phyloP scores from a whole-genome alignment of 768 basidiomycete genomes.

The Tephrocybe sp. region DNA sequence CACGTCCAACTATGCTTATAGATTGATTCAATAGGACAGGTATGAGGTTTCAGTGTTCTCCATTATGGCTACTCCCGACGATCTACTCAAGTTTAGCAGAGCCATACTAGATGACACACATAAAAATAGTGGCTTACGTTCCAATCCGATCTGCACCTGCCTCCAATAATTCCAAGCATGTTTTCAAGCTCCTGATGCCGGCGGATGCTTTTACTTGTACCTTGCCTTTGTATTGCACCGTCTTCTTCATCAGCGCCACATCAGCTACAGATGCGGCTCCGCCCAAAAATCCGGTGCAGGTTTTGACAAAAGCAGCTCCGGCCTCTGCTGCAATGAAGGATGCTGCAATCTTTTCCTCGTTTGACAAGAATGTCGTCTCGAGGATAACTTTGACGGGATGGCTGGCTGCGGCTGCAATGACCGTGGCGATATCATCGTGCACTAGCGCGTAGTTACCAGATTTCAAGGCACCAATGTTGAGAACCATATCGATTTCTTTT shows the following conservation, averaged over 20 bases:
- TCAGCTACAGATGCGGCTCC: slow-evolving; percentile 47
- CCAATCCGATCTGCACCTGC: slow-evolving; percentile 55
- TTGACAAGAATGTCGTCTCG: slow-evolving; percentile 47
- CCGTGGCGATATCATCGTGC: slow-evolving; percentile 38
- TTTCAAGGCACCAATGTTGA: slow-evolving; percentile 48
- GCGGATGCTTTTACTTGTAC: slow-evolving; percentile 54
- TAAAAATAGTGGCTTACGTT: slow-evolving; percentile 35
- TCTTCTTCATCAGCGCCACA: slow-evolving; percentile 41
- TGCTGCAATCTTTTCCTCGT: slow-evolving; percentile 45
- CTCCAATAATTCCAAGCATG: slow-evolving; percentile 44
- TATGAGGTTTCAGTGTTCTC: slow-evolving; percentile 5
- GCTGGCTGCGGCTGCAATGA: slow-evolving; percentile 32
- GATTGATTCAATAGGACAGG: too few relatives aligned
- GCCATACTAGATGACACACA: not conserved
- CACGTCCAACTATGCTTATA: too few relatives aligned
- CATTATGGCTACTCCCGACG: slow-evolving; percentile 21
- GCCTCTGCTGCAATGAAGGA: slow-evolving; percentile 48
- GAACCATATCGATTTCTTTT: slow-evolving; percentile 51
- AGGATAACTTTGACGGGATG: slow-evolving; percentile 51
- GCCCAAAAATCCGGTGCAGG: slow-evolving; percentile 50
- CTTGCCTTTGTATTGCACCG: slow-evolving; percentile 34
- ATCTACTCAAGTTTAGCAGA: too few relatives aligned
- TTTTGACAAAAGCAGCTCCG: slow-evolving; percentile 54
- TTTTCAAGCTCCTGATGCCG: slow-evolving; percentile 47
- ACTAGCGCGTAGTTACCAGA: slow-evolving; percentile 34